Base-by-base conservation (phyloP, 2,329 filamentous ascomycete species). In the Aureobasidium sp. region DNA sequence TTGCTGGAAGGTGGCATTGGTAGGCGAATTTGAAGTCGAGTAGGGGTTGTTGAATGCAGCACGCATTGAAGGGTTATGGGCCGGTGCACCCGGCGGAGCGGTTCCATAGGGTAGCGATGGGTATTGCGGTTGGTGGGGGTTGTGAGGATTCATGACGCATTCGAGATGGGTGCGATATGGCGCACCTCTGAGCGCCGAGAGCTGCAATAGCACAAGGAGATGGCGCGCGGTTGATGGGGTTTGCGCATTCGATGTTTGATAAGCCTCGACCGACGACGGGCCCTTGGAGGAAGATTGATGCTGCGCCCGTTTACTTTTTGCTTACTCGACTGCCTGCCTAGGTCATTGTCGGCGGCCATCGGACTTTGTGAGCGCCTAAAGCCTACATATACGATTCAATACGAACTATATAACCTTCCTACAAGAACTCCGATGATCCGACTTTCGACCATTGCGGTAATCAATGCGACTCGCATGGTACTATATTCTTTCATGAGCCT, bases 51-150 rank as follows among this genome's bases (percentile, higher is more conserved):
- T 37, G 36, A 66, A 64, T 6, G 63, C 50, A 20, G 63, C 50
- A 20, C 62, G 63, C 13, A 63, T 37, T 7, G 62, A 52, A 10
- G 53, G 61, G 36, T 64, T 64, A 17, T 57, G 56, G 15, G 59
- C 59, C 5, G 41, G 17, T 12, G 27, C 41, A 9, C 27, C 53
- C 23, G 59, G 41, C 29, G 64, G 64, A 42, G 47, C 51, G 34
- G 44, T 26, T 17, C 57, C 57, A 26, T 60, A 60, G 1, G 57
- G 44, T 41, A 51, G 6, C 9, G 57, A 9, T 26, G 57, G 51
- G 34, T 41, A 60, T 51, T 51, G 57, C 26, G 27, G 60, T 23
- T 55, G 50, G 47, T 53, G 58, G 32, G 47, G 47, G 37, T 61
- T 53, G 5, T 46, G 58, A 20, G 50, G 60, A 15, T 62, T 58